These are phyloP conservation scores for Fusarium sp. DNA, from an alignment of 2,329 filamentous ascomycete species.

Conservation along the genomic window DNA sequence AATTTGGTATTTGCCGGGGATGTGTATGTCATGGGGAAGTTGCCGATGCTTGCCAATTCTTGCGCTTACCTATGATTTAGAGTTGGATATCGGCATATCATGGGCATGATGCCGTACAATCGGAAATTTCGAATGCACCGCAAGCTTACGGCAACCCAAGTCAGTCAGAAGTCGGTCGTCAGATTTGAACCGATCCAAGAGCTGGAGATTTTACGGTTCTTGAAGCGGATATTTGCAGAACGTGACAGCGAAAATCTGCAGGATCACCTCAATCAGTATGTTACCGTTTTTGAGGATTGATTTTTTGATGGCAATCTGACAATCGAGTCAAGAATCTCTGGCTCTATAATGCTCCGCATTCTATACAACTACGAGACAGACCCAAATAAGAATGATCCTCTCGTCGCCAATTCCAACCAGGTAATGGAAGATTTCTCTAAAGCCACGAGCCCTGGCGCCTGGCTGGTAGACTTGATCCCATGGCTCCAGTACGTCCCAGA, in stretches of 20 bases:
- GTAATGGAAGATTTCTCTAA: constrained; percentile 32
- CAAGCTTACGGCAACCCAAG: constrained; percentile 28
- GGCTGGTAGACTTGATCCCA: constrained; percentile 18
- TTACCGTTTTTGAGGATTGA: rapidly evolving
- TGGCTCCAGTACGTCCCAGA: constrained; percentile 8
- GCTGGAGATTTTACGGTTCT: neutral
- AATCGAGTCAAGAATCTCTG: neutral
- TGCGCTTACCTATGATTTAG: neutral
- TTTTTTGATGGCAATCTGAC: neutral
- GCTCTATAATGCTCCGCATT: constrained; percentile 27
- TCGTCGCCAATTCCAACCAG: constrained; percentile 13
- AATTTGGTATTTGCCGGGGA: constrained; percentile 19
- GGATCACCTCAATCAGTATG: constrained; percentile 18
- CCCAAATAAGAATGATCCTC: neutral
- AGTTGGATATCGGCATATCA: constrained; percentile 14
- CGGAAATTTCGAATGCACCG: constrained; percentile 18
- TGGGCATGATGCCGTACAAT: constrained; percentile 31
- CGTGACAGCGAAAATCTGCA: neutral
- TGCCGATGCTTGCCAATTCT: rapidly evolving
- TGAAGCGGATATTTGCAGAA: neutral
- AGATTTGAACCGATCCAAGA: constrained; percentile 20
- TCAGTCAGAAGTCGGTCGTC: constrained; percentile 20
- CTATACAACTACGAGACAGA: constrained; percentile 24
- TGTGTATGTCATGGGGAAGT: neutral
- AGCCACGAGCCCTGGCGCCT: constrained; percentile 17